phyloP scores from a whole-genome alignment of 2,329 filamentous ascomycete genomes.

The Tolypocladium capitatum region DNA sequence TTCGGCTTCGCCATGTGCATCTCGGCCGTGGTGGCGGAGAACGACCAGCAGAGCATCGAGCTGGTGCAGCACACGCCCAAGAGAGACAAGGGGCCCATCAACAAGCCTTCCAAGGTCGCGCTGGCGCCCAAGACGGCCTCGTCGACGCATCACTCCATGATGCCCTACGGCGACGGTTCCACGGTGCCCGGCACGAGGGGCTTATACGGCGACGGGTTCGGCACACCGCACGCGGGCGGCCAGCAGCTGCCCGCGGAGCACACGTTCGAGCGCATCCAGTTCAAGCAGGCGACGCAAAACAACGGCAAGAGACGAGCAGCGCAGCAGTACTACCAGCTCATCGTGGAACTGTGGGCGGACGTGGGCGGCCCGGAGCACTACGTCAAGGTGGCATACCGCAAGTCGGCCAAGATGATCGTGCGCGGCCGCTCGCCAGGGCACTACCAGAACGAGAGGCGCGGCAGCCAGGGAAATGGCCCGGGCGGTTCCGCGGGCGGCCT shows the following conservation, averaged over 20 bases:
- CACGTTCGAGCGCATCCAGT: constrained; percentile 80
- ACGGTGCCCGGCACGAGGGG: constrained; percentile 11
- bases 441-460: constrained; percentile 57
- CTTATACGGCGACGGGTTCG: constrained; percentile 31
- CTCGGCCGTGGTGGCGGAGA: constrained; percentile 68
- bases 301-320: constrained; percentile 83
- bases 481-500: constrained; percentile 51
- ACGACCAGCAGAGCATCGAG: constrained; percentile 63
- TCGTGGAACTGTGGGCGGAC: constrained; percentile 71
- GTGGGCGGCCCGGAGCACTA: constrained; percentile 43
- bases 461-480: constrained; percentile 55
- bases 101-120: constrained; percentile 55
- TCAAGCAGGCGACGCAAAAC: constrained; percentile 87
- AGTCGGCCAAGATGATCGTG: constrained; percentile 77
- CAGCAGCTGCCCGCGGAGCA: constrained; percentile 37
- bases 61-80: constrained; percentile 87
- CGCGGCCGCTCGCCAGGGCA: constrained; percentile 72
- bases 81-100: constrained; percentile 73
- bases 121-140: constrained; percentile 55
- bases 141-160: constrained; percentile 32
- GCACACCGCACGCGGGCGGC: constrained; percentile 12
- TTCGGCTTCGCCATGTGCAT: constrained; percentile 72
- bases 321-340: constrained; percentile 86
- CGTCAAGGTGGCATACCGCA: constrained; percentile 57
- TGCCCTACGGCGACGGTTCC: constrained; percentile 28